Base-by-base conservation (phyloP, 768 basidiomycete species). In the Rhodosporidiobolus sp. region DNA sequence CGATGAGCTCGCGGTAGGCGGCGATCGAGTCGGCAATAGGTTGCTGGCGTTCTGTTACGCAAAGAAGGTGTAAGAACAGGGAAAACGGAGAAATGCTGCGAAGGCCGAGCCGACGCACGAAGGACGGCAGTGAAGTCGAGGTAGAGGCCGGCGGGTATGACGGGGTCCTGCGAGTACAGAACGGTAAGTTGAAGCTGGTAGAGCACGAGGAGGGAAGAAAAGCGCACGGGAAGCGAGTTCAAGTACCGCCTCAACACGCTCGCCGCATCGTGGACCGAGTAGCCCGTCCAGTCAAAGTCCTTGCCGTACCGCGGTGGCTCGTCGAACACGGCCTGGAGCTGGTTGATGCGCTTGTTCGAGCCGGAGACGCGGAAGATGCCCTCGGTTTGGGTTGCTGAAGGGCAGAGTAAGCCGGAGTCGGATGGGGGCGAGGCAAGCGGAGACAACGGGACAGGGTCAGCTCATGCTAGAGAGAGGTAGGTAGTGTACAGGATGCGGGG, bases 361-460 rank as follows among this genome's bases (percentile, higher is more conserved):
- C 95, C 95, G 73, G 88, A 96, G 38, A 98, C 90, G 59, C 96
- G 90, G 81, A 99, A 99, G 0, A 91, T 91, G 26, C 95, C 95
- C 74, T 90, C 87, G 17, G 94, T 87, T 82, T 94, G 92, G 26
- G 94, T 97, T 28, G 92, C 94, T 81, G 77, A 8, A 54, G n/a
- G 61, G 3, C 54, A 30, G 49, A 20, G 32, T 10, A 46, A 6
- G 35, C 26, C 2, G 8, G 43, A 52, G 16, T n/a, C 2, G 26
- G 20, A 28, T n/a, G 35, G 4, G 28, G 11, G 65, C 3, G 56
- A 58, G 32, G 17, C 57, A 30, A 48, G 43, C 11, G 7, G 24
- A 5, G 59, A 32, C 86, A 77, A 45, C 20, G 67, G 11, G 35
- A 61, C 22, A 54, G 38, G 12, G 35, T 24, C 28, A 45, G 43